phyloP scores from a whole-genome alignment of 352 stramenopile species.

The Elongisporangium anandrum region DNA sequence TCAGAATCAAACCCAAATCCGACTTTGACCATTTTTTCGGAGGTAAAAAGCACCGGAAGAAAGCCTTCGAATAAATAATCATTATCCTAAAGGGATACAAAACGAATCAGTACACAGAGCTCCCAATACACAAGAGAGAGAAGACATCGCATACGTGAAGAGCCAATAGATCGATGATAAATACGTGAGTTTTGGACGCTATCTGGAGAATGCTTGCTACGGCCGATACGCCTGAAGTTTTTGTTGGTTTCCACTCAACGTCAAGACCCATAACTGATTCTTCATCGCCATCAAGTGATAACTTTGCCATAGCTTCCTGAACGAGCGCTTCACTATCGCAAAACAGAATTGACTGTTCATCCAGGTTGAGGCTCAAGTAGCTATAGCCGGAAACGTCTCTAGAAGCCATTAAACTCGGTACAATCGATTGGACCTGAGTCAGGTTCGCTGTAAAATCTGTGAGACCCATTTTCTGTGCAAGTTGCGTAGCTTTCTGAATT shows the following conservation, averaged over 20 bases:
- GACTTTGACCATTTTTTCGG: conserved; percentile 34
- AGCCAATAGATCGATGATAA: conserved; percentile 51
- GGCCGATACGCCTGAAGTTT: conserved; percentile 19
- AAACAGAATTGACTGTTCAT: conserved; percentile 25
- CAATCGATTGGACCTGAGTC: background rate
- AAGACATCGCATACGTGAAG: conserved; percentile 35
- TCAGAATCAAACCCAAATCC: conserved; percentile 70
- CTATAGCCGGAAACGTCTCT: conserved; percentile 1
- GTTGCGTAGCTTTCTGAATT: conserved; percentile 14
- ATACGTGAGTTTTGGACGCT: conserved; percentile 31
- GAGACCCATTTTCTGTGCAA: conserved; percentile 32
- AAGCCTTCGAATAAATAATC: conserved; percentile 45
- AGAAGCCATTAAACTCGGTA: background rate
- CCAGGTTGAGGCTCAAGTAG: conserved; percentile 23
- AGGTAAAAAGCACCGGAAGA: conserved; percentile 31
- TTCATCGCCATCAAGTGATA: conserved; percentile 10
- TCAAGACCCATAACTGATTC: conserved; percentile 40
- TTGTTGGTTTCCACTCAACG: conserved; percentile 60
- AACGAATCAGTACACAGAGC: background rate
- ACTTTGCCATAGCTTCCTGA: conserved; percentile 17
- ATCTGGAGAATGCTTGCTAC: conserved; percentile 67
- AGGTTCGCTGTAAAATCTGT: conserved; percentile 19
- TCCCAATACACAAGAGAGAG: too few species aligned
- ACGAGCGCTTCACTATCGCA: conserved; percentile 31
- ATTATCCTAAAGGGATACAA: conserved; percentile 27